Base-by-base conservation (phyloP, 2,329 filamentous ascomycete genomes). In the Xenosphaeropsis pyriputrescens region DNA sequence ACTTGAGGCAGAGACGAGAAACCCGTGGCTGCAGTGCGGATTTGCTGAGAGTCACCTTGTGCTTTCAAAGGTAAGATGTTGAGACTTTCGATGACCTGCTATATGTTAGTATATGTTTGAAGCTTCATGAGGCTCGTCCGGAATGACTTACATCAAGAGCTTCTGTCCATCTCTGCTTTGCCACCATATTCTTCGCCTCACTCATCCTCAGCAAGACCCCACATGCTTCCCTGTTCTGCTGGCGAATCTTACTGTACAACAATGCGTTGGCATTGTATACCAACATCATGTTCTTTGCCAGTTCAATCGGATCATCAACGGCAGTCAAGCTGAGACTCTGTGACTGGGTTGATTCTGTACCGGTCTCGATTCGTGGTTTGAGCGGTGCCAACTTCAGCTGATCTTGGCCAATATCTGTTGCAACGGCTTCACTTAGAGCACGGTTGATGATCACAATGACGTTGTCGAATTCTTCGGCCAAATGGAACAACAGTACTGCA, bases 391-490 rank as follows among this genome's bases (percentile, higher is more conserved):
- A 63, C 34, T 79, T 78, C 58, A 88, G 68, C 14, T 80, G 75
- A 41, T 85, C 79, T 49, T 91, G 80, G 38, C 85, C 86, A 49
- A 94, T 72, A 50, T 93, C 86, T 9, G 89, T 70, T 11, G 85
- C 80, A 42, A 96, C 77, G 33, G 85, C 84, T 57, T 96, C 86
- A 39, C 88, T 93, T 29, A 98, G 68, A 3, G 88, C 81, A 30
- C 86, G 80, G 59, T 88, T 94, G 52, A 96, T 75, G 46, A 96
- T 89, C 18, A 73, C 67, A 32, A 95, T 76, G n/a, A 96, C 93
- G 38, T 79, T 86, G 56, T 98, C 86, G 56, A 93, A 96, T 57
- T 98, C 88, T 51, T 85, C 85, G 0, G 91, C 89, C 32, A 98
- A 68, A 57, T 98, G 89, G 57, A 93, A 96, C 37, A 98, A 68